phyloP scores from a whole-genome alignment of 2,329 filamentous ascomycete genomes.

The Zelopaecilomyces penicillatus region DNA sequence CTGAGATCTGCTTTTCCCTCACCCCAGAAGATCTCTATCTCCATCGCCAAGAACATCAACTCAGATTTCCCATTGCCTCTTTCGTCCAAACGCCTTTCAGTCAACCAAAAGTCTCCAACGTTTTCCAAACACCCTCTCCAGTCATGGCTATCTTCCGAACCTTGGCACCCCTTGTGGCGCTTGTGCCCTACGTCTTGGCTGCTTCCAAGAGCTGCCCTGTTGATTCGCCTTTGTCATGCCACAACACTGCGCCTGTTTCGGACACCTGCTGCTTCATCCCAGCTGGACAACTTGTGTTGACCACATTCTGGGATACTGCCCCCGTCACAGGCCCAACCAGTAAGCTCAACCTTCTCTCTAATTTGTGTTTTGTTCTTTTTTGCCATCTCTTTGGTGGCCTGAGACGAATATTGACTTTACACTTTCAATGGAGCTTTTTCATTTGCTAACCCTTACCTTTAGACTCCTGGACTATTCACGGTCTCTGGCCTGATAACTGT shows the following conservation, averaged over 20 bases:
- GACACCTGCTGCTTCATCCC: constrained; percentile 68
- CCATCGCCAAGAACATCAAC: no score
- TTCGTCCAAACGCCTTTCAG: no score
- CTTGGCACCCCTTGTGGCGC: no score
- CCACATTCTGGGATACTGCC: constrained; percentile 68
- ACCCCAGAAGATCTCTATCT: no score
- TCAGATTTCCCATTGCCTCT: no score
- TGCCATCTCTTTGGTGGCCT: not conserved
- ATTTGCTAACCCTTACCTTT: constrained; percentile 12
- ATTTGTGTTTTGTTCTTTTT: not conserved
- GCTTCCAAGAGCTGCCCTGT: constrained; percentile 15
- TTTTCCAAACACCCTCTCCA: no score
- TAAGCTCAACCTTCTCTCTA: constrained; percentile 3
- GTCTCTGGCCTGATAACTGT: constrained; percentile 59
- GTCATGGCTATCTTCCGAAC: no score
- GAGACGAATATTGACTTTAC: not conserved
- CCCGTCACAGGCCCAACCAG: constrained; percentile 53
- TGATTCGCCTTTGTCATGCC: constrained; percentile 49
- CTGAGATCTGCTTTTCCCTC: no score
- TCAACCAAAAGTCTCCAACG: no score
- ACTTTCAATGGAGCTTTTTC: not conserved
- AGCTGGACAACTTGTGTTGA: constrained; percentile 61
- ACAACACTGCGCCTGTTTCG: constrained; percentile 48
- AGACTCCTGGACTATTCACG: constrained; percentile 68
- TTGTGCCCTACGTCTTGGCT: not conserved